Percentiles rank a stretch among this genome's conserved stretches.
These are phyloP conservation scores for Coccomyxa sp. DNA, from an alignment of 139 green algal genomes.

Conservation along the genomic window DNA sequence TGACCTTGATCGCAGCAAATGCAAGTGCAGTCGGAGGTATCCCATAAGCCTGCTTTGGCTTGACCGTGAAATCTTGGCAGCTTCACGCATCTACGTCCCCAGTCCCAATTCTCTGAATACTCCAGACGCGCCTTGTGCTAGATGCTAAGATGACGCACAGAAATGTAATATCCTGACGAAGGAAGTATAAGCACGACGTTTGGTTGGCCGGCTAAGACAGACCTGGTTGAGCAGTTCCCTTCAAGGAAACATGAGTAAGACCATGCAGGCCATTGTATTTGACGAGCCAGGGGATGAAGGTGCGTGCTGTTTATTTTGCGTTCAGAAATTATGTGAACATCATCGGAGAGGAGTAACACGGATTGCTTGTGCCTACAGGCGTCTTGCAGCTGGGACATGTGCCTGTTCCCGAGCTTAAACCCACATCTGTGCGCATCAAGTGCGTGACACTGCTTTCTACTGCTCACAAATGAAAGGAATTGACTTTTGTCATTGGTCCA, in stretches of 20 bases:
- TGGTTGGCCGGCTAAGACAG: no score
- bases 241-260: not conserved
- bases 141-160: no score
- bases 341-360: not conserved
- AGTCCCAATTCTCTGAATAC: no score
- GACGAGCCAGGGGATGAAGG: constrained; percentile 2
- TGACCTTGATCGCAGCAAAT: no score
- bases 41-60: no score
- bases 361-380: not conserved
- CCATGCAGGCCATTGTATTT: constrained; percentile 2
- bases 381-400: not conserved
- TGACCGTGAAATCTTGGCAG: no score
- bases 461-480: not conserved
- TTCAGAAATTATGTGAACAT: not conserved
- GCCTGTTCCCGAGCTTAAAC: not conserved
- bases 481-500: not conserved
- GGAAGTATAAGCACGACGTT: no score
- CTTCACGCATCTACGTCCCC: no score
- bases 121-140: no score
- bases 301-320: not conserved
- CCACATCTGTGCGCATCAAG: not conserved
- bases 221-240: no score
- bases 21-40: no score
- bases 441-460: not conserved
- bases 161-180: no score